These are phyloP conservation scores for Trichoderma sp. DNA, from an alignment of 2,329 filamentous ascomycete species.

Conservation along the genomic window DNA sequence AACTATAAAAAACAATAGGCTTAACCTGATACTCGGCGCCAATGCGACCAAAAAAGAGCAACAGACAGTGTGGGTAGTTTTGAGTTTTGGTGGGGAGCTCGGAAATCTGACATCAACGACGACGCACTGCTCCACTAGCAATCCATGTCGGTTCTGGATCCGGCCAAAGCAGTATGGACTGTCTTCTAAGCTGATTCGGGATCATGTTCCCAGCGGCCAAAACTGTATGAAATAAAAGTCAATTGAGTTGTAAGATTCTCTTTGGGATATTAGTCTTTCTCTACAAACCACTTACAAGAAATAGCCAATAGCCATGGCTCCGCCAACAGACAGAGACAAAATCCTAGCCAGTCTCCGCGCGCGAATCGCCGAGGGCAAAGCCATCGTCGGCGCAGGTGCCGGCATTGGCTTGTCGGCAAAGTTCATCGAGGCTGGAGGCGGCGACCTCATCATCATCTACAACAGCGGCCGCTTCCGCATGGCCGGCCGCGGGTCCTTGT, in stretches of 20 bases:
- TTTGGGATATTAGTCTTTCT: neutral
- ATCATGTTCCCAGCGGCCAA: neutral
- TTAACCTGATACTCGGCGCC: neutral
- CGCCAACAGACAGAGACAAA: constrained; percentile 59
- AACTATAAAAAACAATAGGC: neutral
- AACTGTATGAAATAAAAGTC: neutral
- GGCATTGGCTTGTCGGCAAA: constrained; percentile 73
- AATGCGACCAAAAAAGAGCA: neutral
- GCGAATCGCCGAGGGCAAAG: constrained; percentile 57
- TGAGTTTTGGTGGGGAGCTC: neutral
- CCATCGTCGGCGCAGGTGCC: constrained; percentile 71
- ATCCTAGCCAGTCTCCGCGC: constrained; percentile 59
- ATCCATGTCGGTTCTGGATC: neutral
- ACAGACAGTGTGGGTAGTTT: neutral
- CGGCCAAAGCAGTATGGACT: neutral
- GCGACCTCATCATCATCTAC: constrained; percentile 72
- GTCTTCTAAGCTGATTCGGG: neutral
- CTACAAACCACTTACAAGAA: neutral
- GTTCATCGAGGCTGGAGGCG: constrained; percentile 68
- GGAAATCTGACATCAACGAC: constrained; percentile 13
- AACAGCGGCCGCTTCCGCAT: constrained; percentile 74
- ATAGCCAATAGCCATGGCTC: constrained; percentile 50
- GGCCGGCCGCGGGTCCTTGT: constrained; percentile 70
- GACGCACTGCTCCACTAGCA: neutral
- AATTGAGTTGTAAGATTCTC: neutral